These are phyloP conservation scores for Papiliotrema terrestris DNA, from an alignment of 1,284 basidiomycete species.

Conservation along the genomic window DNA sequence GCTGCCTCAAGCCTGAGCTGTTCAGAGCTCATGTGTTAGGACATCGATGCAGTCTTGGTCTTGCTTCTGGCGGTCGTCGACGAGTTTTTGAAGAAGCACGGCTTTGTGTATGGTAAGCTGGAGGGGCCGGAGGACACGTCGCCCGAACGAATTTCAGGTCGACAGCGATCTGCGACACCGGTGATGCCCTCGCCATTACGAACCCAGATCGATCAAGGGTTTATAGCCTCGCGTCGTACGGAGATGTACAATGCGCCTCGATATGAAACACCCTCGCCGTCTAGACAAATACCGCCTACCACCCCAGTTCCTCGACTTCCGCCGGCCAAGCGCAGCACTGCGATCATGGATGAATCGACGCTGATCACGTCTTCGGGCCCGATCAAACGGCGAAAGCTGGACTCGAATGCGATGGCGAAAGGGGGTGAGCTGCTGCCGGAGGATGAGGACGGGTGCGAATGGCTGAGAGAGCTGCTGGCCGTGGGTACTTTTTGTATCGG, in stretches of 20 bases:
- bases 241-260: too few relatives aligned
- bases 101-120: constrained; percentile 50
- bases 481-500: not conserved
- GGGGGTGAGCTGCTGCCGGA: not conserved
- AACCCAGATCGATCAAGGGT: too few relatives aligned
- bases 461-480: constrained; percentile 21
- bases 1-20: constrained; percentile 9
- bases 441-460: constrained; percentile 9
- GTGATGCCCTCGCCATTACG: not conserved
- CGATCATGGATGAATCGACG: too few relatives aligned
- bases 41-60: constrained; percentile 54
- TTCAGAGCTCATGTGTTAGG: constrained; percentile 46
- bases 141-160: not conserved
- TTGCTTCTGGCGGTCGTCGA: constrained; percentile 62
- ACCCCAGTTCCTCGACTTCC: too few relatives aligned
- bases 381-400: too few relatives aligned
- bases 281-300: too few relatives aligned
- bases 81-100: constrained; percentile 63
- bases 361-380: too few relatives aligned
- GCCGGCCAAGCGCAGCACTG: too few relatives aligned
- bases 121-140: not conserved
- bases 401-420: too few relatives aligned
- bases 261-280: too few relatives aligned
- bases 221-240: too few relatives aligned
- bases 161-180: not conserved